Percentiles rank a stretch among this genome's conserved stretches.
Evolutionary conservation across 768 basidiomycete species (phyloP).

Genomic region (Dentipellis fragilis): DNA sequence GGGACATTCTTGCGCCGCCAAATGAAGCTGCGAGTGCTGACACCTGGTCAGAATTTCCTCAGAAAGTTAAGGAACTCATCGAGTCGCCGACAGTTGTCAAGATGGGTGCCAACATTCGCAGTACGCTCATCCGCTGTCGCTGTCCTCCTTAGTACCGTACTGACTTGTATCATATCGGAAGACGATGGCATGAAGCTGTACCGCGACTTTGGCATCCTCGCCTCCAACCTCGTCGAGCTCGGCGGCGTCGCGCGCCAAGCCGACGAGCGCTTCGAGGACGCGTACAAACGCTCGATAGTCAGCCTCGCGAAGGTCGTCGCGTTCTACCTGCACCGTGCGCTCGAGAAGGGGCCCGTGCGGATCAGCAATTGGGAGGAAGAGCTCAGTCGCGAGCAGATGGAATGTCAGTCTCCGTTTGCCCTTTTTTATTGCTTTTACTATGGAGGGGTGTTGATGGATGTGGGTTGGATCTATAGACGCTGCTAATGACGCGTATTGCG

Average conservation of each 20-base stretch:
- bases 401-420: conserved; percentile 21
- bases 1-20: conserved; percentile 1
- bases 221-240: conserved; percentile 35
- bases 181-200: conserved; percentile 41
- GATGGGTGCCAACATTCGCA: conserved; percentile 37
- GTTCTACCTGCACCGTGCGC: conserved; percentile 27
- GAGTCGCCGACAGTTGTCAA: conserved; percentile 31
- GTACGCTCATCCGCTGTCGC: conserved; percentile 20
- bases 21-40: not conserved
- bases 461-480: conserved; percentile 26
- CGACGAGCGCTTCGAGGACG: conserved; percentile 25
- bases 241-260: conserved; percentile 30
- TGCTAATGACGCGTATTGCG: conserved; percentile 41
- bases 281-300: conserved; percentile 30
- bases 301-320: conserved; percentile 33
- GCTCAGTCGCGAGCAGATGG: conserved; percentile 27
- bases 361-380: conserved; percentile 35
- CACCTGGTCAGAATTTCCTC: conserved; percentile 29
- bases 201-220: conserved; percentile 34
- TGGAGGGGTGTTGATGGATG: not conserved
- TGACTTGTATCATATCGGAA: conserved; percentile 8
- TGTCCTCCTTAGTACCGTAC: not conserved
- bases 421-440: not conserved
- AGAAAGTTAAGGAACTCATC: conserved; percentile 33
- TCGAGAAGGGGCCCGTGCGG: conserved; percentile 37